Conservation (phyloP, 441 rosid genomes). For the Pelargonium cotyledonis region DNA sequence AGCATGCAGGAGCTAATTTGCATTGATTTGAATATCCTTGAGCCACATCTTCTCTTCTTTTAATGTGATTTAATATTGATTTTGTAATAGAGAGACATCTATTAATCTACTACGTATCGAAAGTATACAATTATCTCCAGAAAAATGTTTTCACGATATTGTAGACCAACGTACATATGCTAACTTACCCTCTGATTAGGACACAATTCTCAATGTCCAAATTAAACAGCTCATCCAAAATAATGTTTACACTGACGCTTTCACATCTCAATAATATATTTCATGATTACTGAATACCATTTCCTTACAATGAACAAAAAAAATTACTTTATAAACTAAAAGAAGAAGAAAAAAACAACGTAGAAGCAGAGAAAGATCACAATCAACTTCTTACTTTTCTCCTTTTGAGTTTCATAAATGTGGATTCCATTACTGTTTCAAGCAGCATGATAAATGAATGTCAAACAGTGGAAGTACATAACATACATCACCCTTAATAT, state of each 20-base stretch:
- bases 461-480: background rate
- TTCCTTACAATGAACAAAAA: background rate
- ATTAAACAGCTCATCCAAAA: background rate
- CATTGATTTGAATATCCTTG: too few species aligned
- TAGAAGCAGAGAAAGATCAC: background rate
- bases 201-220: background rate
- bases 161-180: background rate
- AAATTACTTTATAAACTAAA: background rate
- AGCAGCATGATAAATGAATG: background rate
- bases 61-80: too few species aligned
- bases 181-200: background rate
- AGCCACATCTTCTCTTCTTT: too few species aligned
- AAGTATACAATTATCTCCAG: background rate
- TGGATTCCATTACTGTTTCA: background rate
- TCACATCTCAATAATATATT: background rate
- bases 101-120: background rate
- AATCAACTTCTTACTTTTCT: background rate
- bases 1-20: too few species aligned
- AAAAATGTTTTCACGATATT: background rate
- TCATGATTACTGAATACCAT: background rate
- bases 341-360: background rate
- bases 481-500: slow-evolving; percentile 93
- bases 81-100: too few species aligned
- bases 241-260: background rate
- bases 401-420: background rate